Evolutionary conservation across 257 asterid species (phyloP).

Genomic region (Solanum etuberosum): DNA sequence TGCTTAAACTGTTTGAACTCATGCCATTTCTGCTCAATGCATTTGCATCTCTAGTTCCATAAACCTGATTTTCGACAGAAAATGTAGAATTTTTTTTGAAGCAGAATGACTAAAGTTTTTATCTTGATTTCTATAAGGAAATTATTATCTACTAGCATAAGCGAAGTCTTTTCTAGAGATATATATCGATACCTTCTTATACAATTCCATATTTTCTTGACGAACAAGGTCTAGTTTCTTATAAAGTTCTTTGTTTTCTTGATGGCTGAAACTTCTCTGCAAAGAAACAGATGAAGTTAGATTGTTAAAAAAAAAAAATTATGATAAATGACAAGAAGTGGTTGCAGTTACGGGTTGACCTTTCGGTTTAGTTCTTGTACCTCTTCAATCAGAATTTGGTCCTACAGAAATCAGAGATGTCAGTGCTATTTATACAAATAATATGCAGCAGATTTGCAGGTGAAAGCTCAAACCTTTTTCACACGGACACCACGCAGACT

Average conservation of each 20-base stretch:
- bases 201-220: conserved; percentile 42
- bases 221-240: conserved; percentile 36
- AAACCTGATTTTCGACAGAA: conserved; percentile 24
- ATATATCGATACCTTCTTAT: conserved; percentile 35
- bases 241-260: conserved; percentile 50
- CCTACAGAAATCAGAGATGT: conserved; percentile 27
- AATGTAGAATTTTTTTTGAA: background rate
- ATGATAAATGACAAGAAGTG: background rate
- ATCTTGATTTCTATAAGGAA: background rate
- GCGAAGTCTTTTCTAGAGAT: background rate
- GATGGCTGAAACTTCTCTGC: conserved; percentile 55
- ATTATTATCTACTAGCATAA: background rate
- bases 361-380: conserved; percentile 42
- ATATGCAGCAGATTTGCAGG: background rate
- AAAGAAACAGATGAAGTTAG: conserved; percentile 16
- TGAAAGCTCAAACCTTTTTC: conserved; percentile 37
- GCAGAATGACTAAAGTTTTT: background rate
- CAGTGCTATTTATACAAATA: background rate
- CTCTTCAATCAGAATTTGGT: conserved; percentile 41
- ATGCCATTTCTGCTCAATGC: conserved; percentile 26
- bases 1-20: conserved; percentile 15
- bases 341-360: conserved; percentile 21
- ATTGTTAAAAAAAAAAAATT: too few relatives aligned
- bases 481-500: conserved; percentile 45
- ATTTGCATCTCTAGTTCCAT: conserved; percentile 31